These are phyloP conservation scores for Aspergillus heteromorphus DNA, from an alignment of 495 filamentous ascomycete species.

Conservation along the genomic window DNA sequence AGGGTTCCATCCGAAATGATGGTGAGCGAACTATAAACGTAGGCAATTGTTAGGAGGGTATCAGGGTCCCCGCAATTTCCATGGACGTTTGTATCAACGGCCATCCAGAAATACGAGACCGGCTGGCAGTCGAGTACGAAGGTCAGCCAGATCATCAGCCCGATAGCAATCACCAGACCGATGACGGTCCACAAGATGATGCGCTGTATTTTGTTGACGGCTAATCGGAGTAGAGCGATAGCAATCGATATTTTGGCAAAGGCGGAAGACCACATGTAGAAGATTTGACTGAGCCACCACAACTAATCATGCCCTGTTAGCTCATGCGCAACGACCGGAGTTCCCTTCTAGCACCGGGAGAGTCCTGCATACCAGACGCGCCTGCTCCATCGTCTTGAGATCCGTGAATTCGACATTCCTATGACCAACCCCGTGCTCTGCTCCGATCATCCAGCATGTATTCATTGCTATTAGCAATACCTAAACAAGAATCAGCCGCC, in stretches of 20 bases:
- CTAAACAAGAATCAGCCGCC: not conserved
- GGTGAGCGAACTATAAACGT: conserved; percentile 27
- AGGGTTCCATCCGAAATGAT: conserved; percentile 27
- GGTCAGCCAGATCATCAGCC: conserved; percentile 22
- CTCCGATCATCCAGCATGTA: conserved; percentile 13
- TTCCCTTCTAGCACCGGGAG: not conserved
- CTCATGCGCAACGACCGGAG: not conserved
- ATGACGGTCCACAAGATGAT: conserved; percentile 24
- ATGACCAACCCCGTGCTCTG: conserved; percentile 14
- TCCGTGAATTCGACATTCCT: conserved; percentile 10
- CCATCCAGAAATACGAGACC: conserved; percentile 27
- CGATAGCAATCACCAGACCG: conserved; percentile 4
- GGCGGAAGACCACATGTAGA: conserved; percentile 25
- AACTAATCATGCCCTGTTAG: conserved; percentile 3
- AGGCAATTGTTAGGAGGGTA: conserved; percentile 15
- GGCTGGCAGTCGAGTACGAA: conserved; percentile 26
- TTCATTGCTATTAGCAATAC: conserved; percentile 7
- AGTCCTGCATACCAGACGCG: conserved; percentile 9
- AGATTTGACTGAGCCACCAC: conserved; percentile 26
- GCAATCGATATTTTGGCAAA: conserved; percentile 32
- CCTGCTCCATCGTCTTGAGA: conserved; percentile 6
- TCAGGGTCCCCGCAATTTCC: conserved; percentile 17
- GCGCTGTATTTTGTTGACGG: conserved; percentile 17
- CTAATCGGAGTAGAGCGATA: conserved; percentile 32
- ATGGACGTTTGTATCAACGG: not conserved